phyloP scores from a whole-genome alignment of 1,139 yeast species.

The Lodderomyces jiufengensis region DNA sequence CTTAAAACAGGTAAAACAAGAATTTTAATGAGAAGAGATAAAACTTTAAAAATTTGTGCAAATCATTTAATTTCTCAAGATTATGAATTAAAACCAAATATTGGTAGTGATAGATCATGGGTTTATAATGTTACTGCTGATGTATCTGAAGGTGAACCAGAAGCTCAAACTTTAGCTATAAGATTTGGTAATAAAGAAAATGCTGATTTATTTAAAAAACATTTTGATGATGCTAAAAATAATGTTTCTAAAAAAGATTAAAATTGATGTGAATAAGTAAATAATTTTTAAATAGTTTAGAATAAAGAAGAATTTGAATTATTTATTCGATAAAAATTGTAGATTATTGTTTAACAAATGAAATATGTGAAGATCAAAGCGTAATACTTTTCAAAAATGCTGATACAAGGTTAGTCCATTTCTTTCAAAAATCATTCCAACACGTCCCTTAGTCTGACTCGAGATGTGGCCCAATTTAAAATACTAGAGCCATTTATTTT shows the following conservation, averaged over 20 bases:
- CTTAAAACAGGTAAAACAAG: constrained; percentile 78
- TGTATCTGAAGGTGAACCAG: constrained; percentile 92
- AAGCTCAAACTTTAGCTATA: constrained; percentile 94
- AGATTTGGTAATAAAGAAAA: constrained; percentile 97
- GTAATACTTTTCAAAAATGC: no score
- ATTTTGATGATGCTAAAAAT: constrained; percentile 55
- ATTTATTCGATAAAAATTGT: background rate
- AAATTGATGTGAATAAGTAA: background rate
- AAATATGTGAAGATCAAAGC: no score
- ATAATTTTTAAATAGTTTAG: constrained; percentile 1
- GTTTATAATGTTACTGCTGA: constrained; percentile 94
- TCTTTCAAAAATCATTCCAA: no score
- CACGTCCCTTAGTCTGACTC: no score
- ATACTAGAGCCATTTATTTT: no score
- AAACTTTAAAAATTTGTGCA: constrained; percentile 96
- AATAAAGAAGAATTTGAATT: background rate
- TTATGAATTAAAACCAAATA: constrained; percentile 83
- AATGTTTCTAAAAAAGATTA: constrained; percentile 7
- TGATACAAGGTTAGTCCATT: no score
- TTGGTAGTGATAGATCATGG: constrained; percentile 98
- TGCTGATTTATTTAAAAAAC: constrained; percentile 93
- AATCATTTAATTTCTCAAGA: constrained; percentile 89
- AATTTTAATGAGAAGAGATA: constrained; percentile 97
- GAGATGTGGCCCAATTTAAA: no score
- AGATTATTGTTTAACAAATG: no score